Conservation (phyloP, 352 stramenopile genomes). For the Hyaloperonospora arabidopsidis region DNA sequence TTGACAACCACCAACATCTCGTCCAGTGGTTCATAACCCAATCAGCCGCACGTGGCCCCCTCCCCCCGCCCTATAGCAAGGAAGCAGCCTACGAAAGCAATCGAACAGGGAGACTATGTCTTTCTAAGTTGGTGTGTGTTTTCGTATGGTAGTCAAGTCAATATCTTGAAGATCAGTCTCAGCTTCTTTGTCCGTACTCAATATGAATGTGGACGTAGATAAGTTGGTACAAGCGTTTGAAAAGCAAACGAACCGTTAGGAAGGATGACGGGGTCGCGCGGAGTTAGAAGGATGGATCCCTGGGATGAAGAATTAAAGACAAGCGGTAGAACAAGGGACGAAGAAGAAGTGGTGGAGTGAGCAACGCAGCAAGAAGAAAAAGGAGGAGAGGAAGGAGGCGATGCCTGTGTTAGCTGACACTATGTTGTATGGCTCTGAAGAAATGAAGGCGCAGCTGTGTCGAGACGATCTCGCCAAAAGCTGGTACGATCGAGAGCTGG, state of each 20-base stretch:
- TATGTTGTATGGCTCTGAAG: slow-evolving; percentile 62
- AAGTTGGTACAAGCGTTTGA: slow-evolving; percentile 47
- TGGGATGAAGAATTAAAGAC: slow-evolving; percentile 68
- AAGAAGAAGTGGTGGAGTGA: slow-evolving; percentile 3
- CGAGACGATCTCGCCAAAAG: slow-evolving; percentile 33
- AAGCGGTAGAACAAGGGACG: slow-evolving; percentile 48
- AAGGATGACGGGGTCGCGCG: slow-evolving; percentile 68
- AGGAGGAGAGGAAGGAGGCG: slow-evolving; percentile 25
- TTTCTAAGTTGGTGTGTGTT: slow-evolving; percentile 84
- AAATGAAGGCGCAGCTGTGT: slow-evolving; percentile 50
- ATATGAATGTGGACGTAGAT: slow-evolving; percentile 47
- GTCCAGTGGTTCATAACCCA: slow-evolving; percentile 39
- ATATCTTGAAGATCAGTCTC: slow-evolving; percentile 60
- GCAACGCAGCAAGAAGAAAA: slow-evolving; percentile 17
- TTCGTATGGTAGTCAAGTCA: slow-evolving; percentile 66
- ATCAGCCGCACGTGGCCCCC: slow-evolving; percentile 63
- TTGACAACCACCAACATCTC: not conserved
- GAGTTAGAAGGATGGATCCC: slow-evolving; percentile 79
- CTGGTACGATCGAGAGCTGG: slow-evolving; percentile 41
- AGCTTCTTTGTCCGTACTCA: slow-evolving; percentile 60
- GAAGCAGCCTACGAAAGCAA: slow-evolving; percentile 68
- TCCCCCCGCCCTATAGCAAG: slow-evolving; percentile 42
- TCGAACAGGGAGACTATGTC: slow-evolving; percentile 76
- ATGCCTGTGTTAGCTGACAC: slow-evolving; percentile 19
- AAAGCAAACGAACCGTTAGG: slow-evolving; percentile 63